These are phyloP conservation scores for Pachysolen tannophilus DNA, from an alignment of 805 yeast genomes.

Conservation along the genomic window DNA sequence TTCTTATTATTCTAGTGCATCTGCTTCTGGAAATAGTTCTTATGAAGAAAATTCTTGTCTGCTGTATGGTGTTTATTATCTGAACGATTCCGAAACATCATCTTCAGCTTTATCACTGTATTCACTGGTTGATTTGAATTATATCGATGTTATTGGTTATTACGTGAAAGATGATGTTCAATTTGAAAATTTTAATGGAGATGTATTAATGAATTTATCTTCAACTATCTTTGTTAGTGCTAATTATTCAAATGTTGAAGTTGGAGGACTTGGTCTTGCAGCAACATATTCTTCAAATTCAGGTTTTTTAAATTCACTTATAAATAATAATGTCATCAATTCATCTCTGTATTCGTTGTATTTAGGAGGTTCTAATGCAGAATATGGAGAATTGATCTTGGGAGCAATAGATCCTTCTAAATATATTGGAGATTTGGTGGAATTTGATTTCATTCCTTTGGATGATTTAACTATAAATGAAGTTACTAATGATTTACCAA, in stretches of 20 bases:
- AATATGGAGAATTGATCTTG: constrained; percentile 33
- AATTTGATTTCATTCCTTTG: constrained; percentile 42
- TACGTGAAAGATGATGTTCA: constrained; percentile 18
- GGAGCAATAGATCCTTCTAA: constrained; percentile 51
- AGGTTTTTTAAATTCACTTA: constrained; percentile 26
- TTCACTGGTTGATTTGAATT: constrained; percentile 11
- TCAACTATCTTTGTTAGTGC: constrained; percentile 28
- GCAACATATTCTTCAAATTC: constrained; percentile 13
- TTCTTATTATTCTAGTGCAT: neutral
- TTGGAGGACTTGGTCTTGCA: constrained; percentile 40
- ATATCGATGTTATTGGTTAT: constrained; percentile 17
- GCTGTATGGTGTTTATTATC: constrained; percentile 16
- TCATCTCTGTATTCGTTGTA: constrained; percentile 38
- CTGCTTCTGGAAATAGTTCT: neutral
- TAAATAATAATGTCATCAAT: constrained; percentile 20
- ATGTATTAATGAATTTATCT: constrained; percentile 10
- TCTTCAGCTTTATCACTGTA: constrained; percentile 7
- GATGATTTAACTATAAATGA: constrained; percentile 20
- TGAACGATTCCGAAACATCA: constrained; percentile 16
- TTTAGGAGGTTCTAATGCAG: constrained; percentile 20
- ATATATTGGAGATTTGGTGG: constrained; percentile 37
- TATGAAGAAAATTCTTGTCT: constrained; percentile 14
- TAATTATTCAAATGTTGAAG: constrained; percentile 25
- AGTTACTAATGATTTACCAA: constrained; percentile 22
- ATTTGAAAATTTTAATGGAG: constrained; percentile 6